Conservation (phyloP, 306 rosid species). For the Pyrus pyrifolia region DNA sequence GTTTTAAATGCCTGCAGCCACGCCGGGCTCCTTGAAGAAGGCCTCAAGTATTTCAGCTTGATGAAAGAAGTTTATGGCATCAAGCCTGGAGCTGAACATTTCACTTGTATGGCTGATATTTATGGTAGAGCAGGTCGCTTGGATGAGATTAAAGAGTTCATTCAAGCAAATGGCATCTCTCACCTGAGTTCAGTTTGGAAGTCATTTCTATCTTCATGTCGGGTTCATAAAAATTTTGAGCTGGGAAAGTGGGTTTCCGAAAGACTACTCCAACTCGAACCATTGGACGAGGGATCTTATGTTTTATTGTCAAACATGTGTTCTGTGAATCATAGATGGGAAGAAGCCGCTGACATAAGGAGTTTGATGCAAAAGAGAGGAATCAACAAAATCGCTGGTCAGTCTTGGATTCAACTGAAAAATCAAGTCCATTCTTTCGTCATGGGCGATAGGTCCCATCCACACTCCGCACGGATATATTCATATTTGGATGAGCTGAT, state of each 20-base stretch:
- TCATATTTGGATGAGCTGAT: constrained; percentile 44
- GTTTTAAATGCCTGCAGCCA: constrained; percentile 88
- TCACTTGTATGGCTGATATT: constrained; percentile 85
- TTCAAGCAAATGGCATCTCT: constrained; percentile 47
- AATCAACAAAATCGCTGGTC: constrained; percentile 66
- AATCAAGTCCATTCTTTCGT: constrained; percentile 55
- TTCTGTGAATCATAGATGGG: constrained; percentile 52
- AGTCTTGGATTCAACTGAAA: constrained; percentile 75
- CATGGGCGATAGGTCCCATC: constrained; percentile 58
- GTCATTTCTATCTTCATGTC: constrained; percentile 66
- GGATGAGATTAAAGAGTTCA: constrained; percentile 53
- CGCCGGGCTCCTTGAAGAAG: constrained; percentile 73
- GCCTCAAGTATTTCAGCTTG: constrained; percentile 53
- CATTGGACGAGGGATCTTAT: constrained; percentile 60
- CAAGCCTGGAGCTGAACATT: constrained; percentile 62
- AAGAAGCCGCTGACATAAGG: constrained; percentile 64
- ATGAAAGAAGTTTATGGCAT: constrained; percentile 63
- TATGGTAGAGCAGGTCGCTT: constrained; percentile 80
- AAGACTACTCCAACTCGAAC: constrained; percentile 50
- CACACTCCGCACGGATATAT: constrained; percentile 40
- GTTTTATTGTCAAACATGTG: constrained; percentile 64
- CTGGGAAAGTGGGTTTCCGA: constrained; percentile 72
- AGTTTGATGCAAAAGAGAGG: constrained; percentile 63
- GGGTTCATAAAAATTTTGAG: constrained; percentile 53
- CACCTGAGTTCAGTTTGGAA: constrained; percentile 64